Percentiles rank a stretch among this genome's conserved stretches.
These are phyloP conservation scores for Trichosporon sp. DNA, from an alignment of 1,284 basidiomycete genomes.

Conservation along the genomic window DNA sequence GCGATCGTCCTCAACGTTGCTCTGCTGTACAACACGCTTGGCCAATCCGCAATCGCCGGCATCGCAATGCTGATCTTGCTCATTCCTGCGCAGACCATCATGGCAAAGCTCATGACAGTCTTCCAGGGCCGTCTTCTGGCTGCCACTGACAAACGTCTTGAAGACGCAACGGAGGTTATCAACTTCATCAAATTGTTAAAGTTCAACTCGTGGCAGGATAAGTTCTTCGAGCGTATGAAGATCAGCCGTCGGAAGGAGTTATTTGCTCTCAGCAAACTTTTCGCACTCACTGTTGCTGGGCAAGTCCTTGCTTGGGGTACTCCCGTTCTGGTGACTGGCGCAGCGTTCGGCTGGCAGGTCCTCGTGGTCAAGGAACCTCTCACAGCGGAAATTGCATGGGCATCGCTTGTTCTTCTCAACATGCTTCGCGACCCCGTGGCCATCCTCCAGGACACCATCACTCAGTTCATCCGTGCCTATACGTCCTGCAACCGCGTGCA, in stretches of 20 bases:
- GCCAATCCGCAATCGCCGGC: slow-evolving; percentile 49
- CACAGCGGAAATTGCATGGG: slow-evolving; percentile 44
- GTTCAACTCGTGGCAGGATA: slow-evolving; percentile 52
- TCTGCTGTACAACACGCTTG: slow-evolving; percentile 49
- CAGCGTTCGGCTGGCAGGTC: slow-evolving; percentile 50
- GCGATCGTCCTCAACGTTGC: slow-evolving; percentile 49
- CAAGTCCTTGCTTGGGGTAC: slow-evolving; percentile 49
- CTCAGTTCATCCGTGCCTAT: slow-evolving; percentile 50
- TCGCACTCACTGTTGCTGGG: slow-evolving; percentile 27
- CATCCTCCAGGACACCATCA: slow-evolving; percentile 42
- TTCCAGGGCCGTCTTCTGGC: slow-evolving; percentile 50
- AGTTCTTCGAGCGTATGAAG: slow-evolving; percentile 52
- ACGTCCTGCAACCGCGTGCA: slow-evolving; percentile 48
- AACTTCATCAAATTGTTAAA: slow-evolving; percentile 52
- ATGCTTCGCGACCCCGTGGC: slow-evolving; percentile 48
- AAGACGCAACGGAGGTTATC: slow-evolving; percentile 54
- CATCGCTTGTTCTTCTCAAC: slow-evolving; percentile 55
- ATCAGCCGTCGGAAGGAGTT: slow-evolving; percentile 50
- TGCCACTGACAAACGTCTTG: slow-evolving; percentile 54
- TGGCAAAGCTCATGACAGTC: slow-evolving; percentile 49
- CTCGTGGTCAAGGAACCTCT: slow-evolving; percentile 37
- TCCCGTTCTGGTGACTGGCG: slow-evolving; percentile 51
- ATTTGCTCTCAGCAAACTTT: background rate
- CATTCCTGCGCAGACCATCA: slow-evolving; percentile 46
- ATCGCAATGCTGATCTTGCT: slow-evolving; percentile 47